Evolutionary conservation across 306 rosid genomes (phyloP).

Genomic region (Mimosa bimucronata): DNA sequence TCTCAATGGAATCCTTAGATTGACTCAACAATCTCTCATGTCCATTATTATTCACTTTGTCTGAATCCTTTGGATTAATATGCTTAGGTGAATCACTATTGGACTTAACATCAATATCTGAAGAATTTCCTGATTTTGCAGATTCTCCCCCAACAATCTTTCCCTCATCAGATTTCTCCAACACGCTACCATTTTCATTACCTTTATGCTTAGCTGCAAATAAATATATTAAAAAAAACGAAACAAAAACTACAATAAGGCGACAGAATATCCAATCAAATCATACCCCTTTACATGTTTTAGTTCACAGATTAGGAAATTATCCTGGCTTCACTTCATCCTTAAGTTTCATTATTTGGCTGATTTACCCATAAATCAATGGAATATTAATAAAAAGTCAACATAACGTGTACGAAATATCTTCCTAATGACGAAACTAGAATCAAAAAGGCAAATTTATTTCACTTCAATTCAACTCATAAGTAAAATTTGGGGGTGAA

Average conservation of each 20-base stretch:
- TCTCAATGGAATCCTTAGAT: slow-evolving; percentile 39
- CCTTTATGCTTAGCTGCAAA: slow-evolving; percentile 67
- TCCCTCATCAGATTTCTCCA: slow-evolving; percentile 72
- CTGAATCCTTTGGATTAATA: slow-evolving; percentile 48
- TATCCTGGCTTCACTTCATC: slow-evolving; percentile 8
- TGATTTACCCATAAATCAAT: no score
- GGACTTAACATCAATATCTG: slow-evolving; percentile 60
- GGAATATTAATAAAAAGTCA: not conserved
- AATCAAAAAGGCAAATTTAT: not conserved
- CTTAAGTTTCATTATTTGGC: not conserved
- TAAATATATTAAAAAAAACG: not conserved
- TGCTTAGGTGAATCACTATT: slow-evolving; percentile 43
- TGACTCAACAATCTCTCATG: slow-evolving; percentile 44
- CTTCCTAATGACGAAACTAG: not conserved
- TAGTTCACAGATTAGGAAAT: not conserved
- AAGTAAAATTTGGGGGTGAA: not conserved
- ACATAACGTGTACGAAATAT: not conserved
- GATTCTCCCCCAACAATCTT: slow-evolving; percentile 52
- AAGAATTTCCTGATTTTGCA: slow-evolving; percentile 52
- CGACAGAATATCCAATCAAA: slow-evolving; percentile 34
- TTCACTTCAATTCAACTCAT: not conserved
- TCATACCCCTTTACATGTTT: slow-evolving; percentile 10
- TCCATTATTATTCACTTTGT: slow-evolving; percentile 44
- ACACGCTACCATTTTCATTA: slow-evolving; percentile 59
- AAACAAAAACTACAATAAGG: slow-evolving; percentile 33